A percentile compares a stretch with the other conserved stretches of the same genome.
phyloP scores from a whole-genome alignment of 1,284 basidiomycete species.

The Gymnopus androsaceus region DNA sequence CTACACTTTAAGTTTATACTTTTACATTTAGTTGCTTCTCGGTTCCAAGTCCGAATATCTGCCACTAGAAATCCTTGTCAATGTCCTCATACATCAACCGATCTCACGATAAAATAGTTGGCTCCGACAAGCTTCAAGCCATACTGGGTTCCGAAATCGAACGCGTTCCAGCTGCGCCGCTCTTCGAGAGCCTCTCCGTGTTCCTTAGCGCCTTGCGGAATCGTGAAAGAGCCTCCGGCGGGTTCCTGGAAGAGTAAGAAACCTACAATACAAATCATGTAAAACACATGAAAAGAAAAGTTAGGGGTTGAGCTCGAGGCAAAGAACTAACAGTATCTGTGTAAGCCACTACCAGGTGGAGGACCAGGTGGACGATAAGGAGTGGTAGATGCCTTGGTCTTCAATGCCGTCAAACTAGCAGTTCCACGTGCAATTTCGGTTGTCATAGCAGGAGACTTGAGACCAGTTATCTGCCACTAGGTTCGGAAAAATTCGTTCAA shows the following conservation, averaged over 20 bases:
- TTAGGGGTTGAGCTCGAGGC: neutral
- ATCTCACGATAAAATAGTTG: conserved; percentile 49
- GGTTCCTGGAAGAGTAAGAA: conserved; percentile 68
- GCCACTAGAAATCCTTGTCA: neutral
- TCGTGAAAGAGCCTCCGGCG: conserved; percentile 31
- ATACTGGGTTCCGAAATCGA: conserved; percentile 53
- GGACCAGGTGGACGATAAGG: conserved; percentile 63
- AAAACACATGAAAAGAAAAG: neutral
- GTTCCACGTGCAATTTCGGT: conserved; percentile 33
- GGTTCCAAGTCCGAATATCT: neutral
- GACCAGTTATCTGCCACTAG: conserved; percentile 53
- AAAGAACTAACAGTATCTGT: conserved; percentile 54
- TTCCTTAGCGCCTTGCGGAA: conserved; percentile 51
- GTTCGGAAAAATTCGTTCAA: neutral
- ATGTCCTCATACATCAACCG: conserved; percentile 16
- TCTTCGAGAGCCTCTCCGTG: conserved; percentile 45
- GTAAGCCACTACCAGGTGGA: conserved; percentile 53
- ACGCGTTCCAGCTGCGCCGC: conserved; percentile 55
- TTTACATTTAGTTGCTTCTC: too few relatives aligned
- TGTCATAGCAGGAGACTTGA: conserved; percentile 47
- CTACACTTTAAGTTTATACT: too few relatives aligned
- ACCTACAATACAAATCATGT: conserved; percentile 40
- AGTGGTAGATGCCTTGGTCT: conserved; percentile 50
- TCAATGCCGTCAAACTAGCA: conserved; percentile 39
- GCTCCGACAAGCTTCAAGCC: conserved; percentile 60